Evolutionary conservation across 2,329 filamentous ascomycete species (phyloP).

Genomic region (Ilyonectria sp.): DNA sequence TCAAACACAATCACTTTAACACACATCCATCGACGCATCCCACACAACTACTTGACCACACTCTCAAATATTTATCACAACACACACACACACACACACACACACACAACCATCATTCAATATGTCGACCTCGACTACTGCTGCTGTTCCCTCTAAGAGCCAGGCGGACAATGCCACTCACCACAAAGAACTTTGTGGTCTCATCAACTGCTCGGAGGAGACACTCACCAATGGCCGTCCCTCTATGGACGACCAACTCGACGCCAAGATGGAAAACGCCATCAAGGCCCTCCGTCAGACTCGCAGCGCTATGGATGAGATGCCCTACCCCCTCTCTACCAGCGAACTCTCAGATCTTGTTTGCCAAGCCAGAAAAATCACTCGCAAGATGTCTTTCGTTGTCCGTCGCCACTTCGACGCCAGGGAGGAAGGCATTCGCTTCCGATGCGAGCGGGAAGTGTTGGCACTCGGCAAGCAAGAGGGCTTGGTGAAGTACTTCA

Average conservation of each 20-base stretch:
- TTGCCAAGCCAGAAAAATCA: not conserved
- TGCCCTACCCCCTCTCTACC: conserved; percentile 2
- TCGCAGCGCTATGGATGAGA: conserved; percentile 8
- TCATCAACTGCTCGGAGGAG: not conserved
- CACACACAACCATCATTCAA: too few species aligned
- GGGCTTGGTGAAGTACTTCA: not conserved
- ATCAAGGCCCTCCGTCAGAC: not conserved
- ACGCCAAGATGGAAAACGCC: conserved; percentile 4
- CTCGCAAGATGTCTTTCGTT: not conserved
- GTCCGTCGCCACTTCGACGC: conserved; percentile 27
- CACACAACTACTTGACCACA: too few species aligned
- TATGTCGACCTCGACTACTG: too few species aligned
- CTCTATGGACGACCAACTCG: not conserved
- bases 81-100: too few species aligned
- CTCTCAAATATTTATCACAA: too few species aligned
- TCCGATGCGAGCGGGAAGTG: conserved; percentile 17
- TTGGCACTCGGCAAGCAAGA: not conserved
- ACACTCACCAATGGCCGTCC: fast-evolving
- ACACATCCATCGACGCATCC: too few species aligned
- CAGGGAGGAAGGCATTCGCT: conserved; percentile 28
- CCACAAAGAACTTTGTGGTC: not conserved
- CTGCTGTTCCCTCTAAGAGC: not conserved
- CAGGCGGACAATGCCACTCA: not conserved
- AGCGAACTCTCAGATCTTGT: not conserved
- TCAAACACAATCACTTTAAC: too few species aligned